A percentile compares a stretch with the other conserved stretches of the same genome.
These are phyloP conservation scores for Thalassiosira hispida DNA, from an alignment of 352 stramenopile species.

Conservation along the genomic window DNA sequence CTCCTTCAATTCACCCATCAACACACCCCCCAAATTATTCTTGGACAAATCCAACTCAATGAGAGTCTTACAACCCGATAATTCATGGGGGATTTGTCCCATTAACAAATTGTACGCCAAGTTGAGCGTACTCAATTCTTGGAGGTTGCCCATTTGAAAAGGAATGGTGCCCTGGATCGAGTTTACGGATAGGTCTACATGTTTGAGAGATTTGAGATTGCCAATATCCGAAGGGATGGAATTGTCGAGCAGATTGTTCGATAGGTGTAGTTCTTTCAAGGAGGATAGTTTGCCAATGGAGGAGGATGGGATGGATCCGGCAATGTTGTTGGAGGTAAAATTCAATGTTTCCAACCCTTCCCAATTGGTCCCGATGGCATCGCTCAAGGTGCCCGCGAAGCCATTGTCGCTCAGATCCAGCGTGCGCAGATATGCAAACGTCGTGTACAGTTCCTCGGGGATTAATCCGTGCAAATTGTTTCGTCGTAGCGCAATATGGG, in stretches of 20 bases:
- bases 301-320: constrained; percentile 24
- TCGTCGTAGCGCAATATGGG: constrained; percentile 35
- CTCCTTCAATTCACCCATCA: constrained; percentile 32
- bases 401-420: constrained; percentile 56
- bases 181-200: constrained; percentile 54
- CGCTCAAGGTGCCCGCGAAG: constrained; percentile 37
- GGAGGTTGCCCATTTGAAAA: constrained; percentile 35
- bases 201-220: constrained; percentile 44
- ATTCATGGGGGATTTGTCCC: constrained; percentile 41
- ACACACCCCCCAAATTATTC: constrained; percentile 49
- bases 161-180: constrained; percentile 51
- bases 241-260: constrained; percentile 56
- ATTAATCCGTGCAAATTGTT: constrained; percentile 58
- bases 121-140: constrained; percentile 44
- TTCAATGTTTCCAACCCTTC: constrained; percentile 40
- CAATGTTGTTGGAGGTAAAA: constrained; percentile 54
- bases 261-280: constrained; percentile 39
- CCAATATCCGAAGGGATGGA: constrained; percentile 59
- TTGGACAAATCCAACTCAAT: constrained; percentile 43
- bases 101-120: constrained; percentile 45
- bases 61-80: constrained; percentile 31
- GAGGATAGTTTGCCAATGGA: constrained; percentile 7
- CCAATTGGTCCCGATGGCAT: constrained; percentile 14
- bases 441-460: constrained; percentile 45
- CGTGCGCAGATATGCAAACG: constrained; percentile 33